Base-by-base conservation (phyloP, 345 rosid species). In the Firmiana major region DNA sequence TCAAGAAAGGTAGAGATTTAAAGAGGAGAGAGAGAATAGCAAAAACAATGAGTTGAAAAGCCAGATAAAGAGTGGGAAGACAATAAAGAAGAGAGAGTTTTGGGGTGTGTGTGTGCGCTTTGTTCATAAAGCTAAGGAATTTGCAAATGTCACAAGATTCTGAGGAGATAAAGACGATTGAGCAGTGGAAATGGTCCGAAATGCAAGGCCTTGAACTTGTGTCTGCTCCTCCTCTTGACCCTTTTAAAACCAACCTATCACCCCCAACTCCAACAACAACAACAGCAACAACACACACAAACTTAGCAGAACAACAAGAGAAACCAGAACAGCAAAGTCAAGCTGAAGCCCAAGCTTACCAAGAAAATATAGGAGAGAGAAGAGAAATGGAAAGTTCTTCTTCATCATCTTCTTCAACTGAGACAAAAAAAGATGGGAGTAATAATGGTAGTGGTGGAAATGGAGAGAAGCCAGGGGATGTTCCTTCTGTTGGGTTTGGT, bases 151-250 rank as follows among this genome's bases (percentile, higher is more conserved):
- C 95, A 84, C 92, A 85, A 88, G 92, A 90, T 78, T 80, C 88
- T 76, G 76, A 87, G 58, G 92, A 87, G 87, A 88, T 86, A 88
- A 87, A 88, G 83, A 81, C 87, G 86, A 83, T 82, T 70, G 97
- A 96, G 87, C 90, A 89, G 79, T 96, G 98, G 99, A 91, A 88
- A 85, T 96, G 98, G 97, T 90, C 97, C 36, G 97, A 93, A 90
- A 91, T 96, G 94, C 97, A 93, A 91, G 98, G 98, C 49, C 94
- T 96, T 83, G 99, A 96, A 83, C 98, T 96, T 78, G 81, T 88
- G 38, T 79, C 98, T 73, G 46, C 86, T 74, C 66, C 80, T 64
- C 36, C 81, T 67, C 69, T 81, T 73, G 67, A 78, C 77, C 75
- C 80, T 79, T 79, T 36, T 46, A 83, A 62, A 78, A 54, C 78